A percentile compares a stretch with the other conserved stretches of the same genome.
These are phyloP conservation scores for Fonsecaea erecta DNA, from an alignment of 2,329 filamentous ascomycete species.

Conservation along the genomic window DNA sequence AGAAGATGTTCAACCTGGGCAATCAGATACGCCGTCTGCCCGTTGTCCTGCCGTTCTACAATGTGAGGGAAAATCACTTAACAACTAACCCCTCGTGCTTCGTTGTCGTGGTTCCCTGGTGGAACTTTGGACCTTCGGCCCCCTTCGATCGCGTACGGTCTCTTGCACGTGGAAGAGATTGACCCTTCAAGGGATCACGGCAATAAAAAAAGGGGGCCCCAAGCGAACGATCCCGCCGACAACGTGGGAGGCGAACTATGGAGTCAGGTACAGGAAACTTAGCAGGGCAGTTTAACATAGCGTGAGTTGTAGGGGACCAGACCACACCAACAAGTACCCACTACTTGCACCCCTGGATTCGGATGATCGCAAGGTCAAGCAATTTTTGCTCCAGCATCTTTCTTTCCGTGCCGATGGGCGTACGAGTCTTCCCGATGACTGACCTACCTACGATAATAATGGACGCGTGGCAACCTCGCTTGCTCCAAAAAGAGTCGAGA, in stretches of 20 bases:
- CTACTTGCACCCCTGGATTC: background rate
- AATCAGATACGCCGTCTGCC: background rate
- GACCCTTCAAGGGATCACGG: background rate
- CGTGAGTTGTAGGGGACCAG: background rate
- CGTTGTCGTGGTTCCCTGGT: background rate
- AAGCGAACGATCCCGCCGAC: background rate
- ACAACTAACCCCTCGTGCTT: background rate
- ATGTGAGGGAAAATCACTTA: background rate
- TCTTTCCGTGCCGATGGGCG: background rate
- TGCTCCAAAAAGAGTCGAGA: background rate
- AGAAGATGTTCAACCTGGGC: too few relatives aligned
- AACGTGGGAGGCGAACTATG: background rate
- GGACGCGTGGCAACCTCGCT: background rate
- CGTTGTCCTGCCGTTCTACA: background rate
- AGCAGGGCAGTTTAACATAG: background rate
- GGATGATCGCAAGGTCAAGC: background rate
- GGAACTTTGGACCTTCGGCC: too few relatives aligned
- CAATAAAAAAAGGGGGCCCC: background rate
- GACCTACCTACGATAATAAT: too few relatives aligned
- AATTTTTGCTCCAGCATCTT: background rate
- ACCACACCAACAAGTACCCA: background rate
- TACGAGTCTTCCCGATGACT: background rate
- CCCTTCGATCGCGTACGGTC: background rate
- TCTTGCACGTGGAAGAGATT: background rate
- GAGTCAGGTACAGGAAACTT: background rate